These are phyloP conservation scores for Capsella rubella DNA, from an alignment of 441 rosid genomes.

Conservation along the genomic window DNA sequence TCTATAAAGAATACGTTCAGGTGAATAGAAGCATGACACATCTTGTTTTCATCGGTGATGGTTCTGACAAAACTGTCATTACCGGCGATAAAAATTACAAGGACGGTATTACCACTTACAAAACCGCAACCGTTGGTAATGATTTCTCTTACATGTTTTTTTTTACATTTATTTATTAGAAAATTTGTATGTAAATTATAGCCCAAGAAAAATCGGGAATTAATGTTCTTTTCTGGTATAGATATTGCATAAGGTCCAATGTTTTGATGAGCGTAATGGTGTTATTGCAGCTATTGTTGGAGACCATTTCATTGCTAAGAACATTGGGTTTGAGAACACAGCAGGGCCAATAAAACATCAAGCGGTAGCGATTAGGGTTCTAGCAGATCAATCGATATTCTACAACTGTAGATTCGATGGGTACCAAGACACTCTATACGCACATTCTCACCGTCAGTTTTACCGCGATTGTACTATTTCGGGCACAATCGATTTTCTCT, in stretches of 20 bases:
- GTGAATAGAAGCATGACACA: conserved; percentile 46
- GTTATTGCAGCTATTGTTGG: conserved; percentile 39
- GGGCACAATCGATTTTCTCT: conserved; percentile 92
- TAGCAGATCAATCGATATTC: conserved; percentile 70
- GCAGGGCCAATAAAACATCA: conserved; percentile 84
- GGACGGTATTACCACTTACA: conserved; percentile 64
- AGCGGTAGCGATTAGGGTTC: conserved; percentile 84
- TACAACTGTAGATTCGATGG: conserved; percentile 85
- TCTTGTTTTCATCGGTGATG: conserved; percentile 72
- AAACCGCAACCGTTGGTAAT: conserved; percentile 63
- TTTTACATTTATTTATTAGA: not conserved
- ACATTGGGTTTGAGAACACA: conserved; percentile 73
- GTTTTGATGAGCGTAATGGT: not conserved
- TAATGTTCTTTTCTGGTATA: not conserved
- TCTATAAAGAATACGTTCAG: conserved; percentile 60
- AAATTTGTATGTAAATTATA: not conserved
- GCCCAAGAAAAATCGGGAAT: not conserved
- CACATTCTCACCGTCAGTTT: conserved; percentile 86
- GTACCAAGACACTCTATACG: conserved; percentile 86
- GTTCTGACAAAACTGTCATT: conserved; percentile 64
- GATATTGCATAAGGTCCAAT: not conserved
- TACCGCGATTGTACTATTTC: conserved; percentile 79
- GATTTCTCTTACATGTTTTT: not conserved
- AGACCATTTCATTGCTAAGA: conserved; percentile 71
- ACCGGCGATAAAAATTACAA: conserved; percentile 53